A percentile compares a stretch with the other conserved stretches of the same genome.
Conservation (phyloP, 2,329 filamentous ascomycete species). For the Aspergillus vadensis region DNA sequence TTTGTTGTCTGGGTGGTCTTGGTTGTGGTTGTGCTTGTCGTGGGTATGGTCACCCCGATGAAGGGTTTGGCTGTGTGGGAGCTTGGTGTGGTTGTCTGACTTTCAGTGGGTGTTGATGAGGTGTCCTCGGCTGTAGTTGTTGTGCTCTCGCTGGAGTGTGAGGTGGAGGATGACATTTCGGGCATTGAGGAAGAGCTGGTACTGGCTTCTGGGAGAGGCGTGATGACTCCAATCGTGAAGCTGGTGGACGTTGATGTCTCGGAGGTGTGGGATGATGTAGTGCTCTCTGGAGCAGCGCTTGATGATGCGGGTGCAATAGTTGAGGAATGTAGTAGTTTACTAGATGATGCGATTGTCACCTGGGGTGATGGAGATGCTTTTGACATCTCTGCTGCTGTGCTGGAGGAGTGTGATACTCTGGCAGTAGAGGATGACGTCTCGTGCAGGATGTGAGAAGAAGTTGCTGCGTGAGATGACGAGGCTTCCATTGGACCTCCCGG, state of each 20-base stretch:
- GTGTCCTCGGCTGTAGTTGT: neutral
- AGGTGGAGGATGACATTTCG: neutral
- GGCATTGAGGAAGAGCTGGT: neutral
- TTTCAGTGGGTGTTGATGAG: neutral
- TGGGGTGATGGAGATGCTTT: neutral
- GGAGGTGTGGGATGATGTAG: neutral
- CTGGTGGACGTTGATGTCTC: neutral
- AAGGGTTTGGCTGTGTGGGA: neutral
- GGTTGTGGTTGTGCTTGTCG: neutral
- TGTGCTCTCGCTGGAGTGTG: neutral
- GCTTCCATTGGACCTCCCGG: neutral
- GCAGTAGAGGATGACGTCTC: neutral
- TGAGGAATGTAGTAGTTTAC: neutral
- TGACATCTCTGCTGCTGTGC: neutral
- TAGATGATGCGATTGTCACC: neutral
- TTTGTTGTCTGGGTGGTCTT: neutral
- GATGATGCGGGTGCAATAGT: neutral
- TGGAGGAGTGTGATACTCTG: neutral
- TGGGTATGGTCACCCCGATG: neutral
- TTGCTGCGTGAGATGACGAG: neutral
- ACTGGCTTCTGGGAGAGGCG: neutral
- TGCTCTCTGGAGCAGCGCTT: neutral
- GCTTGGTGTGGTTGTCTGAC: neutral
- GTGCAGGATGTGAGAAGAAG: neutral
- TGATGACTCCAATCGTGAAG: neutral